Base-by-base conservation (phyloP, 2,329 filamentous ascomycete species). In the Tolypocladium paradoxum region DNA sequence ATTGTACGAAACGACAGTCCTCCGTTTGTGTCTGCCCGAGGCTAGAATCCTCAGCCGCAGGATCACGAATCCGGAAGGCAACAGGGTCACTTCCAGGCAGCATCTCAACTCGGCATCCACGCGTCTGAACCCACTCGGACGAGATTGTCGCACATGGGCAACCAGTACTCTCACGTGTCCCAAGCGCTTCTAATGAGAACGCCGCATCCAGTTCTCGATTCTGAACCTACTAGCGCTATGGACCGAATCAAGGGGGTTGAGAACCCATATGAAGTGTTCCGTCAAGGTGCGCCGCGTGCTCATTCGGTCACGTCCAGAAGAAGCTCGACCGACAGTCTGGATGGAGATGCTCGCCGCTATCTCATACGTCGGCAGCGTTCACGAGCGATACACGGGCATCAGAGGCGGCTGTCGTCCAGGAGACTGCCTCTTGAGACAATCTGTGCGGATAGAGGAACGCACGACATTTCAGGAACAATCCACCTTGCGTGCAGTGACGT, bases 361-460 rank as follows among this genome's bases (percentile, higher is more conserved):
- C 54, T 60, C 9, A 60, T 64, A 20, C 56, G 54, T 27, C 36
- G 60, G 47, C 53, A 57, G 33, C 54, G 57, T 43, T 58, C 57
- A 35, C 56, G 49, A 31, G 52, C 56, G 33, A 53, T 43, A 31
- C 54, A 57, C 22, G 58, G 57, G 22, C 57, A 55, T 34, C 45
- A 52, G 35, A 63, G 59, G 53, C 55, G 62, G 20, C 29, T 61
- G 18, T 56, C 55, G 16, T 63, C 62, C 6, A 58, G 50, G 22
- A 58, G 50, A 36, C 55, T 65, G 35, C 61, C 63, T 9, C 53
- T 68, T 8, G 65, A 65, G 54, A 58, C 46, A 29, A 60, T 61
- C n/a, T 55, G 65, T 22, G 50, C 14, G 29, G 40, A 50, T 4
- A 48, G 60, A 31, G 43, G 56, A 45, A 62, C 59, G 8, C 56